Base-by-base conservation (phyloP, 768 basidiomycete species). In the Rhodocollybia butyracea region DNA sequence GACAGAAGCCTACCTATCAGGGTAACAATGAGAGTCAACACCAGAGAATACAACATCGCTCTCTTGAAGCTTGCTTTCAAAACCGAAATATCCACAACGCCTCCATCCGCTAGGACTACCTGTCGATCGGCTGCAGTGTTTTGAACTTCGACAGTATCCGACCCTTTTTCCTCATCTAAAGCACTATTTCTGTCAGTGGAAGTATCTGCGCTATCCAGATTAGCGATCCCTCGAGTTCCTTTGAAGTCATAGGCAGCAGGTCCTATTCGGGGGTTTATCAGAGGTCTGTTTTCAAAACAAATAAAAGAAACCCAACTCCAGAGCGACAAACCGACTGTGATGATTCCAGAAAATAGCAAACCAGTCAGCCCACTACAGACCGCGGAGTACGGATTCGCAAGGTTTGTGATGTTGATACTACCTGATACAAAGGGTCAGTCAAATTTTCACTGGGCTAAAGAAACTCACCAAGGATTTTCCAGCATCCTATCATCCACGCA, bases 401-500 rank as follows among this genome's bases (percentile, higher is more conserved):
- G 67, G 38, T 71, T 73, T 2, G 66, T 46, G 17, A 76, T 59
- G 39, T 67, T 72, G 38, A 74, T 73, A 12, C 62, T 58, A 11
- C 74, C 74, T 74, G 46, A 29, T 19, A 8, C 36, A 17, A n/a
- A n/a, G n/a, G n/a, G n/a, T n/a, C 8, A 54, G 29, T 56, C 27
- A 24, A 7, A 6, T 13, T n/a, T n/a, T 1, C 5, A 41, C 27
- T 17, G 21, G 17, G n/a, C 6, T n/a, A 19, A 7, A 32, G 17
- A 21, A 34, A 56, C 63, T 13, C 54, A 73, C 76, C 77, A 45
- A 71, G 77, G 47, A 77, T 78, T 59, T 80, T 78, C 73, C 70
- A 75, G 57, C 79, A 79, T 0, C 76, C 73, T 8, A 80, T 69
- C 73, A 80, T 77, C 77, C 78, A 81, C n/a, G 78, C 77, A 1